Base-by-base conservation (phyloP, 768 basidiomycete genomes). In the Hygrophorus russula region DNA sequence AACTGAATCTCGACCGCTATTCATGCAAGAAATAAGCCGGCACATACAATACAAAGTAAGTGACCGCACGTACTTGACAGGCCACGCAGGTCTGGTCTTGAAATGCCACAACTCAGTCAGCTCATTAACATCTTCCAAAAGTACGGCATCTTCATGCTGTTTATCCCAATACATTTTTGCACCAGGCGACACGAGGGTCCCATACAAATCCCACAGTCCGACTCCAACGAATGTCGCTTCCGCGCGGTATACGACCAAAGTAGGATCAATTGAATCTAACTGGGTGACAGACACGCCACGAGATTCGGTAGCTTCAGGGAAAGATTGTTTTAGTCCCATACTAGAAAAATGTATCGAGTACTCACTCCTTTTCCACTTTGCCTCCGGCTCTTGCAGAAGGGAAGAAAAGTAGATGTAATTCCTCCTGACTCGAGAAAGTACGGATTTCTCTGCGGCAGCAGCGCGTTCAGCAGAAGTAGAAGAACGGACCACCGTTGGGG, bases 351-450 rank as follows among this genome's bases (percentile, higher is more conserved):
- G 28, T 39, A 49, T 40, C 49, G 41, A 45, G 32, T 51, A 65
- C 81, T 53, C 60, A 89, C 86, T 87, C 55, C 81, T 71, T 56
- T 80, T 80, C 94, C 94, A 99, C 60, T 99, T 99, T 2, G 91
- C 90, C 60, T 97, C 92, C 0, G 96, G 96, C 54, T 98, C 94
- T 60, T 98, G 96, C 39, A 99, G 62, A 38, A 99, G 67, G 0
- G 93, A 96, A 1, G 93, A 93, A 59, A 99, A 98, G 61, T 98
- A 97, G 42, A 98, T 97, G 54, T 99, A 99, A 59, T 88, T 94
- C 47, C 96, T 72, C 55, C 81, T 76, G 15, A 97, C 87, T 49
- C 91, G 71, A 4, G 87, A 80, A 12, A 86, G 56, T n/a, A 98
- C 84, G 3, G 82, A 78, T 58, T 91, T 89, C 49, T 89, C 82